Base-by-base conservation (phyloP, 2,329 filamentous ascomycete species). In the Neospermospora avenae region DNA sequence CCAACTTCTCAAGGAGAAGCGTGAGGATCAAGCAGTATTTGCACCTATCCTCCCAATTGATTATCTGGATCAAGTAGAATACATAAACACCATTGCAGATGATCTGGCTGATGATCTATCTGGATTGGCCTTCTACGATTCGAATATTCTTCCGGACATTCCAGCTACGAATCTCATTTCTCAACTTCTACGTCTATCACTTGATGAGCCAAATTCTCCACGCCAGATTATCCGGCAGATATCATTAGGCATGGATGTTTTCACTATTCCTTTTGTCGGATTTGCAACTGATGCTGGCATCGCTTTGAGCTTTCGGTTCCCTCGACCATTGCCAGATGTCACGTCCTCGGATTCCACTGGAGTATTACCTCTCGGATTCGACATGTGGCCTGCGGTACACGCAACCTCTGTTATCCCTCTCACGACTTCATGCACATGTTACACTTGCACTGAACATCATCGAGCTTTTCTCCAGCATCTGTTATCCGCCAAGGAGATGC, bases 401-500 rank as follows among this genome's bases (percentile, higher is more conserved):
- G 80, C 84, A 3, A 78, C 80, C 4, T 84, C 89, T 41, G 72
- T 90, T 0, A 74, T 74, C 0, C 87, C 93, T 0, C 77, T 97
- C 2, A 71, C 75, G 1, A 68, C 80, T 5, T 80, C 75, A 16
- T 99, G 95, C 74, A 68, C 76, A 54, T 99, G 95, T 79, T 93
- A 96, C 73, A 80, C 91, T 22, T 99, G 95, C 78, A 84, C 80
- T 1, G 83, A 83, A 18, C 93, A 98, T 74, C 91, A 96, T 74
- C 81, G 88, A 53, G 93, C 95, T 0, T 99, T 90, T 74, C 71
- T 99, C 37, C 88, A 92, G 65, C 95, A 99, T 74, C 81, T 98
- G 0, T 83, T 99, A 5, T 81, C 85, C 49, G 92, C 95, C 0
- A 96, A 93, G 71, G 95, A 99, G 75, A 98, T 99, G 95, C 84